Base-by-base conservation (phyloP, 176 grass and related monocot genomes). In the Paspalum vaginatum region DNA sequence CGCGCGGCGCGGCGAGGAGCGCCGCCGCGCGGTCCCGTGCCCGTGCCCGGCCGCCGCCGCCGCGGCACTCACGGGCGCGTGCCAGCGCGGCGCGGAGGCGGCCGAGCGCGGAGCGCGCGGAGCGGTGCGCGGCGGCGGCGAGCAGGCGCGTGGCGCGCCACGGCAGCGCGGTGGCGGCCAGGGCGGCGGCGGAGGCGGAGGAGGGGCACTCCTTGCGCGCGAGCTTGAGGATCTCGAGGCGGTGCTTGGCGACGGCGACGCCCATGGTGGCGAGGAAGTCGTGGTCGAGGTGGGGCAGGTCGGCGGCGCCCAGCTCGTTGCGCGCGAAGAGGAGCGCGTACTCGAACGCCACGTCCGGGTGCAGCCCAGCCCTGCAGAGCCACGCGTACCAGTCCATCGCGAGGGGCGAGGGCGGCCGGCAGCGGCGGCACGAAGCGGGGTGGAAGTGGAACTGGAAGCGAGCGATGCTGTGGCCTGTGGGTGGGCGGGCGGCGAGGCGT, bases 371-470 rank as follows among this genome's bases (percentile, higher is more conserved):
- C 85, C 70, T 77, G 59, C 91, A 85, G 5, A 97, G 79, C 94
- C 94, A 97, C 53, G 80, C 86, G 89, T 97, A 92, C 94, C 94
- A 97, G 81, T 97, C 94, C 94, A 97, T 94, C 17, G 68, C 9
- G 41, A n/a, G n/a, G n/a, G 3, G 52, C 44, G 15, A 13, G 60
- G 16, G 16, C 41, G 32, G 38, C 0, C 13, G 16, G 57, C 9
- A 11, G 37, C 17, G 62, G 7, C 2, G 61, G 18, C 53, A n/a
- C 18, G 18, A 55, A 21, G 53, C 8, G 42, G 42, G 8, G 42
- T 55, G 52, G n/a, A 18, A 3, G 3, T 47, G 32, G 32, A n/a
- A n/a, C n/a, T n/a, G n/a, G n/a, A n/a, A n/a, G n/a, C n/a, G n/a
- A 32, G 32, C 32, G 32, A 32, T 32, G 32, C 32, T 32, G 32